Evolutionary conservation across 139 green algal genomes (phyloP).

Genomic region (Eudorina sp.): DNA sequence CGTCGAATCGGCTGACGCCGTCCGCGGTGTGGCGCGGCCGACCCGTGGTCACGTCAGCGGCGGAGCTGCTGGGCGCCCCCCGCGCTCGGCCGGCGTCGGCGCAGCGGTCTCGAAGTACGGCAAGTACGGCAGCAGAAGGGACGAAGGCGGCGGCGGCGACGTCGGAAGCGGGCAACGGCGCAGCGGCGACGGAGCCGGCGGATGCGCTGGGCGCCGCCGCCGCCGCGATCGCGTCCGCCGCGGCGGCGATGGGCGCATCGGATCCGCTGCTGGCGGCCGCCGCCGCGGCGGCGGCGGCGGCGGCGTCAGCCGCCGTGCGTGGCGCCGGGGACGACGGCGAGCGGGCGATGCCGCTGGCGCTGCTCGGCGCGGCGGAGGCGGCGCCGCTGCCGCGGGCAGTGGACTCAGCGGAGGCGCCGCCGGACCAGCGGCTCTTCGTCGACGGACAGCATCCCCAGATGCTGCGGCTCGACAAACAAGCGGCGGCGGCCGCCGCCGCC

Average conservation of each 20-base stretch:
- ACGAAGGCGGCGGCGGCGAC: not conserved
- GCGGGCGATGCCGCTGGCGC: conserved; percentile 17
- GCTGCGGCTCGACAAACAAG: not conserved
- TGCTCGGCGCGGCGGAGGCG: not conserved
- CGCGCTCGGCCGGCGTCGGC: not conserved
- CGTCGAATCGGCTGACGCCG: not conserved
- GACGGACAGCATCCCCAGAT: conserved; percentile 35
- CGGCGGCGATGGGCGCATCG: conserved; percentile 9
- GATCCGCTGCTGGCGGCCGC: not conserved
- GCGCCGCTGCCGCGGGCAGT: not conserved
- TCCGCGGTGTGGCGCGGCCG: not conserved
- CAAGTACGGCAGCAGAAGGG: no score
- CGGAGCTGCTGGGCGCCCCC: not conserved
- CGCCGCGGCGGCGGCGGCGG: not conserved
- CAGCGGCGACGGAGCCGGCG: not conserved
- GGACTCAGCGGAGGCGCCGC: not conserved
- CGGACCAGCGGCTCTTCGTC: not conserved
- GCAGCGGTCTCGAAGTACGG: not conserved
- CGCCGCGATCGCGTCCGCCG: not conserved
- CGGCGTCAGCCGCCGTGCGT: not conserved
- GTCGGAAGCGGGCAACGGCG: not conserved
- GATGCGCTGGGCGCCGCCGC: not conserved
- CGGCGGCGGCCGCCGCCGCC: not conserved
- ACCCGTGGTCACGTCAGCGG: not conserved
- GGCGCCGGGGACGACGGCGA: not conserved